Conservation (phyloP, 371 early-diverging fungal genomes). For the Mucor indicus region DNA sequence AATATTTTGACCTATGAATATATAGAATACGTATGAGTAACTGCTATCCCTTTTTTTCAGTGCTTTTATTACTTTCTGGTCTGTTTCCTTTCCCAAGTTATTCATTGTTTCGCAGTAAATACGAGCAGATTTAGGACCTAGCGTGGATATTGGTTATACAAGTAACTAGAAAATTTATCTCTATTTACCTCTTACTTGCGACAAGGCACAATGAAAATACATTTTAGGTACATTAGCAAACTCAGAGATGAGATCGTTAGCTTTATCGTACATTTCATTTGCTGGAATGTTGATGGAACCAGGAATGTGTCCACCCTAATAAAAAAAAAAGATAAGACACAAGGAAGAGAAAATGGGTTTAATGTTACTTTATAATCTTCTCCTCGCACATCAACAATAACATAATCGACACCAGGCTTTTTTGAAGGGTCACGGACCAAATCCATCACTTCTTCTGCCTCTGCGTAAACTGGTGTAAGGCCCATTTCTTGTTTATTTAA, state of each 20-base stretch:
- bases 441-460: constrained; percentile 56
- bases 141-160: too few relatives aligned
- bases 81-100: constrained; percentile 25
- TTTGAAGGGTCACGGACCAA: constrained; percentile 56
- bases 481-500: too few relatives aligned
- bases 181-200: constrained; percentile 66
- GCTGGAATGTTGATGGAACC: constrained; percentile 78
- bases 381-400: constrained; percentile 81
- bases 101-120: constrained; percentile 61
- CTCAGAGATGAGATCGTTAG: constrained; percentile 43
- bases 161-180: too few relatives aligned
- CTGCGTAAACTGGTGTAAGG: too few relatives aligned
- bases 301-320: constrained; percentile 80
- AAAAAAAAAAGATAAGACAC: neutral
- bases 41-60: constrained; percentile 7
- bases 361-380: constrained; percentile 62
- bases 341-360: neutral
- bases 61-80: constrained; percentile 19
- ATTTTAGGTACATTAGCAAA: constrained; percentile 63
- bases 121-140: constrained; percentile 79
- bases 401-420: constrained; percentile 63
- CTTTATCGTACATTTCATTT: constrained; percentile 48
- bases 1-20: constrained; percentile 59
- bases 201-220: constrained; percentile 84
- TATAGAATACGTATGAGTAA: constrained; percentile 10